A percentile compares a stretch with the other conserved stretches of the same genome.
phyloP scores from a whole-genome alignment of 2,329 filamentous ascomycete genomes.

The Aspergillus ustus region DNA sequence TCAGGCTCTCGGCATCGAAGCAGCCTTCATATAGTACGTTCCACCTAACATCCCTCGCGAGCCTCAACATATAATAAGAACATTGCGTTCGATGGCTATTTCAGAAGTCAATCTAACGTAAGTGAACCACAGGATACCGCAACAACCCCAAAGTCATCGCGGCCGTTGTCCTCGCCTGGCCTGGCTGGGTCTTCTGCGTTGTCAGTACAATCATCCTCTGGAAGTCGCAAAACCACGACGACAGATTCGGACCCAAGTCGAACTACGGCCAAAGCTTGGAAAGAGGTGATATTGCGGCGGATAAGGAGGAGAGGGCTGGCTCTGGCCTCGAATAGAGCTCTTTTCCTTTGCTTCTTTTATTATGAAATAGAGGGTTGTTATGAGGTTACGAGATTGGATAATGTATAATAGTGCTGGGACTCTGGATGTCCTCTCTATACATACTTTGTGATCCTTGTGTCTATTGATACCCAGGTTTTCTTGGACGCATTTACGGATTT shows the following conservation, averaged over 20 bases:
- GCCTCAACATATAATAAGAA: no score
- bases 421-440: no score
- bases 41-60: no score
- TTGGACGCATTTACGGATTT: no score
- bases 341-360: no score
- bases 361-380: no score
- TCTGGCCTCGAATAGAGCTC: not conserved
- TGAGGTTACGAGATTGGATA: no score
- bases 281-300: not conserved
- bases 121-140: conserved; percentile 44
- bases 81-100: not conserved
- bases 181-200: conserved; percentile 55
- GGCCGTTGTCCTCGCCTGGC: conserved; percentile 59
- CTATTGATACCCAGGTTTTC: no score
- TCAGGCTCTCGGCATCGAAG: conserved; percentile 37
- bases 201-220: conserved; percentile 40
- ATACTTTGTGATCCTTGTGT: no score
- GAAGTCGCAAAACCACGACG: conserved; percentile 40
- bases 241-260: conserved; percentile 25
- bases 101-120: not conserved
- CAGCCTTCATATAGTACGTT: conserved; percentile 37
- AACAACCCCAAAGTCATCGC: conserved; percentile 57
- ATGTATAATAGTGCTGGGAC: no score
- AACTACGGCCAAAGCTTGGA: conserved; percentile 11
- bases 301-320: not conserved